Evolutionary conservation across 139 green algal genomes (phyloP).

Genomic region (Parachlorella kessleri): DNA sequence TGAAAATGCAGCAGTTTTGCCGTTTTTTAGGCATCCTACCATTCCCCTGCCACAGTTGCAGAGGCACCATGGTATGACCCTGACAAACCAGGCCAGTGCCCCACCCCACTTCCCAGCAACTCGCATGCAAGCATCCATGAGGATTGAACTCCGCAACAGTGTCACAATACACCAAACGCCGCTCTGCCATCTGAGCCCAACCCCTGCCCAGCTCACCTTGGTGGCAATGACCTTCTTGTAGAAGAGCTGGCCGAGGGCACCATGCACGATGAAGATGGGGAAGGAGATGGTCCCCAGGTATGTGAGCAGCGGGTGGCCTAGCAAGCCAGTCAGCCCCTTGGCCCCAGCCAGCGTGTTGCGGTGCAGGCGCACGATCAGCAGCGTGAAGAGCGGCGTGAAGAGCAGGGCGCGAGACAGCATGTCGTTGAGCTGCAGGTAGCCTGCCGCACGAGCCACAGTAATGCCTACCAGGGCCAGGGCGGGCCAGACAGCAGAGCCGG

Average conservation of each 20-base stretch:
- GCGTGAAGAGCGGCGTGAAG: conserved; percentile 28
- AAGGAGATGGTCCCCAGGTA: conserved; percentile 38
- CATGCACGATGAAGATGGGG: conserved; percentile 36
- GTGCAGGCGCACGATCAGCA: conserved; percentile 29
- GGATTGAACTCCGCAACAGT: too few relatives aligned
- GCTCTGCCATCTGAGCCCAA: background rate
- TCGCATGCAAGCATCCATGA: too few relatives aligned
- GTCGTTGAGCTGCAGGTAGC: conserved; percentile 30
- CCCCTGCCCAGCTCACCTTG: conserved; percentile 10
- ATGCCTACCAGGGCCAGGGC: conserved; percentile 24
- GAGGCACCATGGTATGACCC: too few relatives aligned
- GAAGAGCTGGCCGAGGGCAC: conserved; percentile 33
- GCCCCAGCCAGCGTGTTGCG: conserved; percentile 19
- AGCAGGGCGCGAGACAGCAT: conserved; percentile 19
- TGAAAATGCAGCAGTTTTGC: too few relatives aligned
- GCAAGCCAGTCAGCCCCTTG: background rate
- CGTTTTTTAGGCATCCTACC: too few relatives aligned
- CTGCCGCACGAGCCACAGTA: conserved; percentile 17
- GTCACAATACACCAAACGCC: too few relatives aligned
- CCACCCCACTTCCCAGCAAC: too few relatives aligned
- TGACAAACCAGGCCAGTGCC: too few relatives aligned
- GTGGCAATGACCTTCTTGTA: conserved; percentile 32
- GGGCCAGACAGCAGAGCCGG: conserved; percentile 7
- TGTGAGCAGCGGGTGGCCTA: conserved; percentile 3
- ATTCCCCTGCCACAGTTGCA: too few relatives aligned